Base-by-base conservation (phyloP, 2,329 filamentous ascomycete species). In the Fusarium subtropicale region DNA sequence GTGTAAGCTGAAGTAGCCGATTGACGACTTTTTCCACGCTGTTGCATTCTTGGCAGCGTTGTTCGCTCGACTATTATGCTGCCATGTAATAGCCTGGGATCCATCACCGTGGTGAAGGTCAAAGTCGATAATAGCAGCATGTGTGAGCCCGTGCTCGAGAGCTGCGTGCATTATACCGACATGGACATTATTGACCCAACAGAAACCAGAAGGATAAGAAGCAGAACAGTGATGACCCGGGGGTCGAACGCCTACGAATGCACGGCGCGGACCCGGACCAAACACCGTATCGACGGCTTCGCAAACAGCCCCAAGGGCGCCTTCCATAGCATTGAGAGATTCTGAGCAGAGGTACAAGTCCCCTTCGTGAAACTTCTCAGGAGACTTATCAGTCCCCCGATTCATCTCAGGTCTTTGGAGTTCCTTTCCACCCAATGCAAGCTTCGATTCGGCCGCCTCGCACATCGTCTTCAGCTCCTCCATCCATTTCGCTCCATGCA, bases 111-210 rank as follows among this genome's bases (percentile, higher is more conserved):
- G 94, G 74, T 97, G 94, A 24, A 97, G 84, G 77, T 97, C 93
- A 76, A 97, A 95, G 76, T 97, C 94, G 69, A 97, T 89, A 66
- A 97, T 98, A 13, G 93, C 96, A 0, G 94, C 95, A 78, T 99
- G 96, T 0, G 95, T 98, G 30, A 98, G 82, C 1, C 92, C 94
- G 76, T 99, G 92, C 39, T 87, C 87, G 66, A 95, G 88, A 22
- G 93, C 90, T 13, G 91, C 95, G 78, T 99, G 92, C 78, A 97
- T 92, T 69, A 99, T 97, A 1, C 95, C 96, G 24, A 99, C 93
- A 76, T 98, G 95, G 1, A 99, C 94, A 76, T 99, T 99, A 79
- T 99, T 99, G 52, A 99, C 82, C 95, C 96, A 99, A 81, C 96
- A 99, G 77, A 99, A 99, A 0, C 96, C 96, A 3, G 95, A 97